A percentile compares a stretch with the other conserved stretches of the same genome.
Conservation (phyloP, 345 rosid genomes). For the Murraya koenigii region DNA sequence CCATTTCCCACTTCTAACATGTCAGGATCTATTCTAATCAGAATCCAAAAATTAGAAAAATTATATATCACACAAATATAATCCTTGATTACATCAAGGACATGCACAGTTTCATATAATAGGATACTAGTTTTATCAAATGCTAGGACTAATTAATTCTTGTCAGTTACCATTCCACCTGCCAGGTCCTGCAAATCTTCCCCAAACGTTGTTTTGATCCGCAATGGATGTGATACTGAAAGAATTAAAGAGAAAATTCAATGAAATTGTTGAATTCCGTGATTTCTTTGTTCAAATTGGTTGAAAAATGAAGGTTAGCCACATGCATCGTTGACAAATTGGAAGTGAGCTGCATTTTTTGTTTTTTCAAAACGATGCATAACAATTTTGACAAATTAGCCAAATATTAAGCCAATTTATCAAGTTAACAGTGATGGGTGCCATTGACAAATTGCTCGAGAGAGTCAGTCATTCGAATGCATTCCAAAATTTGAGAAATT, state of each 20-base stretch:
- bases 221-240: conserved; percentile 42
- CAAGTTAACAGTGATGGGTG: too few species aligned
- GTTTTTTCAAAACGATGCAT: too few species aligned
- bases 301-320: too few species aligned
- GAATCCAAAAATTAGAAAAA: conserved; percentile 1
- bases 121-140: not conserved
- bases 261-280: not conserved
- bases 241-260: not conserved
- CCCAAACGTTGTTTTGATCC: conserved; percentile 52
- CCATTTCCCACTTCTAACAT: conserved; percentile 72
- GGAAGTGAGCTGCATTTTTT: too few species aligned
- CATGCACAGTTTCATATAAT: not conserved
- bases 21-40: conserved; percentile 46
- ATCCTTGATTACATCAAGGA: not conserved
- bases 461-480: too few species aligned
- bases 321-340: too few species aligned
- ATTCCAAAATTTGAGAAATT: too few species aligned
- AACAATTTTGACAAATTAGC: too few species aligned
- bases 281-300: too few species aligned
- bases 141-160: not conserved
- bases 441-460: too few species aligned
- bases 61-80: not conserved
- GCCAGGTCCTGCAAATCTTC: conserved; percentile 55
- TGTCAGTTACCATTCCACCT: conserved; percentile 56
- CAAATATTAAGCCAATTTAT: too few species aligned